Evolutionary conservation across 139 green algal genomes (phyloP).

Genomic region (Chlamydomonas sphaeroides): DNA sequence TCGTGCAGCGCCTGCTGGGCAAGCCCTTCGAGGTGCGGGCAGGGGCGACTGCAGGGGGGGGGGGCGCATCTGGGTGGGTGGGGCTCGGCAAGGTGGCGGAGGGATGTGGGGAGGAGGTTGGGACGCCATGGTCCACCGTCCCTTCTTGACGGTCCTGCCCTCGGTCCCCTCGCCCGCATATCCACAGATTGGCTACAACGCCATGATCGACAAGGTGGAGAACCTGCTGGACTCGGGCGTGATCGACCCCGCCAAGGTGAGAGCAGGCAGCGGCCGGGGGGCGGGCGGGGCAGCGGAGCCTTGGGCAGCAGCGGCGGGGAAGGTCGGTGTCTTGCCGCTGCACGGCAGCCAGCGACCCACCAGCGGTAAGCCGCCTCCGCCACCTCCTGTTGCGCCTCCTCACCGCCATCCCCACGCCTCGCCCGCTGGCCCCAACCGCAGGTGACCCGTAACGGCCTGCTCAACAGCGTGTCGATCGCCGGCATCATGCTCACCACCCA

Average conservation of each 20-base stretch:
- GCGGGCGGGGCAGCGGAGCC: too few species aligned
- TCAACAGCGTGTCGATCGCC: slow-evolving; percentile 93
- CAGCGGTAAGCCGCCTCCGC: too few species aligned
- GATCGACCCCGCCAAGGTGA: slow-evolving; percentile 97
- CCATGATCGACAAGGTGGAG: slow-evolving; percentile 77
- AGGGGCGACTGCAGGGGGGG: not conserved
- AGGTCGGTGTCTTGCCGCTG: too few species aligned
- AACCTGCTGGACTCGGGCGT: slow-evolving; percentile 90
- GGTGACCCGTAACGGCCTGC: slow-evolving; percentile 92
- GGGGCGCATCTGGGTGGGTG: not conserved
- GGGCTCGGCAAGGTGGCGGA: too few species aligned
- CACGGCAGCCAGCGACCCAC: too few species aligned
- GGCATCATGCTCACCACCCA: slow-evolving; percentile 99
- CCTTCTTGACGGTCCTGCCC: too few species aligned
- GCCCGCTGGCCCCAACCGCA: not conserved
- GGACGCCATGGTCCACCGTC: too few species aligned
- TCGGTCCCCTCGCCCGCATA: too few species aligned
- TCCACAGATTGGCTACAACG: slow-evolving; percentile 93
- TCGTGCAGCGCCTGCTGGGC: slow-evolving; percentile 90
- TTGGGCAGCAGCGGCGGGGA: too few species aligned
- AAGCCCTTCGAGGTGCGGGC: slow-evolving; percentile 83
- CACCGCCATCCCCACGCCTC: not conserved
- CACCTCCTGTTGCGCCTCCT: slow-evolving; percentile 32
- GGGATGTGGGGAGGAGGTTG: too few species aligned
- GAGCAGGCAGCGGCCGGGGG: too few species aligned